A percentile compares a stretch with the other conserved stretches of the same genome.
phyloP scores from a whole-genome alignment of 257 asterid species.

The Forsythia viridissima region DNA sequence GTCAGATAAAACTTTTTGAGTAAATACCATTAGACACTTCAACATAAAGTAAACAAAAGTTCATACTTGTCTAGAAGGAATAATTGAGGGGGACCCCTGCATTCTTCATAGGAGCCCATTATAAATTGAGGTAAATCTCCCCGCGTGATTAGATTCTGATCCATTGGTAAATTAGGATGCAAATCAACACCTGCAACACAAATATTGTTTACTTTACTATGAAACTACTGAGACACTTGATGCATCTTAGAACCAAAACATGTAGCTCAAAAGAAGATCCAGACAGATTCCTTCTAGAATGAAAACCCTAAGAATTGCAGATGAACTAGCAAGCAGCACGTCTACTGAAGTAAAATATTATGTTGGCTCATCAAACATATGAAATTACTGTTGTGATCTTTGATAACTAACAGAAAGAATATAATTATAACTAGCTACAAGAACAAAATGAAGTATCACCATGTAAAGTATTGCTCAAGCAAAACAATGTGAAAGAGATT shows the following conservation, averaged over 20 bases:
- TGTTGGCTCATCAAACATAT: no score
- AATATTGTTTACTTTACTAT: constrained; percentile 12
- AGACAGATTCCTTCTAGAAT: constrained; percentile 6
- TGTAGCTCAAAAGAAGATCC: background rate
- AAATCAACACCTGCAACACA: constrained; percentile 71
- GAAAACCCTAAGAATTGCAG: constrained; percentile 10
- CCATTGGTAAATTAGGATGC: constrained; percentile 67
- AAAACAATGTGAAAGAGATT: background rate
- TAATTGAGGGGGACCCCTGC: constrained; percentile 95
- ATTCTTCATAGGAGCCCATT: constrained; percentile 94
- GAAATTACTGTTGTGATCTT: background rate
- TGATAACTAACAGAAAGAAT: background rate
- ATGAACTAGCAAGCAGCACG: background rate
- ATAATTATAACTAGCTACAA: background rate
- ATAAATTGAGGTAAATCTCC: constrained; percentile 89
- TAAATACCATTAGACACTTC: constrained; percentile 6
- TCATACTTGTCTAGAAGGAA: constrained; percentile 93
- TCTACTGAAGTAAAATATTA: constrained; percentile 2
- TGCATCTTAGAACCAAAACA: constrained; percentile 3
- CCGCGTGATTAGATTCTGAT: constrained; percentile 64
- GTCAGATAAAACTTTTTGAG: background rate
- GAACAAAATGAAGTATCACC: background rate
- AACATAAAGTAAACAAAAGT: constrained; percentile 11
- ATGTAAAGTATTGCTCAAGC: background rate
- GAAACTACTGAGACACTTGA: constrained; percentile 18